Evolutionary conservation across 176 grass and related monocot genomes (phyloP).

Genomic region (Oryza meyeriana): DNA sequence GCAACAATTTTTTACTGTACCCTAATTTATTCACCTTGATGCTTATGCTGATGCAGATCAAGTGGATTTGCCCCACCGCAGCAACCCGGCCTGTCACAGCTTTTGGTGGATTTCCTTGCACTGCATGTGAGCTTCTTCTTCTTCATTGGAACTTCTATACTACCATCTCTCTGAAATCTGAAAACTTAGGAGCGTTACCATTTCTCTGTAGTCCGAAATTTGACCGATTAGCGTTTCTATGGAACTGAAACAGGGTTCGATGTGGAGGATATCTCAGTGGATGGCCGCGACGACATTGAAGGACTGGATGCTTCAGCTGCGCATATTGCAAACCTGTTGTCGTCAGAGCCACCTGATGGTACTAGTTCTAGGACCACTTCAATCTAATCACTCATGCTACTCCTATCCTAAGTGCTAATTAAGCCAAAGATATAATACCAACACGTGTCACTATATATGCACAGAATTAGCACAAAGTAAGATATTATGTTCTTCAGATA

Average conservation of each 20-base stretch:
- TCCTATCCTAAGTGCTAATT: no score
- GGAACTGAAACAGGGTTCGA: slow-evolving; percentile 66
- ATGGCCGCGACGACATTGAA: slow-evolving; percentile 69
- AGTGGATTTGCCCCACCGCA: slow-evolving; percentile 95
- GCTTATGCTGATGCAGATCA: slow-evolving; percentile 57
- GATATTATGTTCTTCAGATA: neutral
- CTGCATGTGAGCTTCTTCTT: slow-evolving; percentile 66
- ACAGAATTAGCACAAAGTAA: neutral
- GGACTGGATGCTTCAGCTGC: slow-evolving; percentile 82
- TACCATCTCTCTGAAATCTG: neutral
- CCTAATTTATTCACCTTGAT: slow-evolving; percentile 24
- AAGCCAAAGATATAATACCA: neutral
- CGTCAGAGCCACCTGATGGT: slow-evolving; percentile 81
- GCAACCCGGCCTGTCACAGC: slow-evolving; percentile 65
- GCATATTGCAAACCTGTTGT: slow-evolving; percentile 83
- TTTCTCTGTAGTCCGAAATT: neutral
- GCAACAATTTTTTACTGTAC: slow-evolving; percentile 10
- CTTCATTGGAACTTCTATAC: neutral
- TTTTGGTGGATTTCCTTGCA: slow-evolving; percentile 94
- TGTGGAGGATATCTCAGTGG: slow-evolving; percentile 67
- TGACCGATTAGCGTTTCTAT: neutral
- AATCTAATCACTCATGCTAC: neutral
- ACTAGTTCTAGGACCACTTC: slow-evolving; percentile 16
- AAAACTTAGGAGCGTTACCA: neutral
- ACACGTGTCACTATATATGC: no score